Conservation (phyloP, 352 stramenopile genomes). For the Globisporangium recalcitrans region DNA sequence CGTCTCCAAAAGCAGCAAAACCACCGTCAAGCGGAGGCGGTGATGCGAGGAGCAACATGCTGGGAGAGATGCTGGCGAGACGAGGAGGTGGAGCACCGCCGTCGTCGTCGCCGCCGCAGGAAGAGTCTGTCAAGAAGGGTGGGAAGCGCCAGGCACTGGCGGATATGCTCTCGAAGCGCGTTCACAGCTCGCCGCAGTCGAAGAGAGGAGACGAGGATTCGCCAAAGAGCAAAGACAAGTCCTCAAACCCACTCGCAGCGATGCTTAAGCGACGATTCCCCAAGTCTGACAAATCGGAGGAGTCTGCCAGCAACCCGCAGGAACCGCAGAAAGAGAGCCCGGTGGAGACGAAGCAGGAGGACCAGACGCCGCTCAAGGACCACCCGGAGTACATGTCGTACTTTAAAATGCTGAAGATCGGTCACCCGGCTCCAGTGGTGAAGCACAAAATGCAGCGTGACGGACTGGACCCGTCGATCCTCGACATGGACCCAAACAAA, state of each 20-base stretch:
- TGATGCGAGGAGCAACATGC: slow-evolving; percentile 22
- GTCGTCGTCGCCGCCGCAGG: not conserved
- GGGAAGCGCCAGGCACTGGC: slow-evolving; percentile 21
- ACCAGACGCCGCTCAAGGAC: slow-evolving; percentile 47
- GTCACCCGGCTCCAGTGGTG: slow-evolving; percentile 52
- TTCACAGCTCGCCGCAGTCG: slow-evolving; percentile 5
- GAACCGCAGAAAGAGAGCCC: slow-evolving; percentile 9
- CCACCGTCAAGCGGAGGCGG: slow-evolving; percentile 12
- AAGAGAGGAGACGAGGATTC: not conserved
- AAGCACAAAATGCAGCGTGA: slow-evolving; percentile 78
- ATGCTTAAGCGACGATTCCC: slow-evolving; percentile 11
- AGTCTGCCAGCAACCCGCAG: not conserved
- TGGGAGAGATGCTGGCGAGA: slow-evolving; percentile 35
- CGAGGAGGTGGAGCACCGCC: slow-evolving; percentile 4
- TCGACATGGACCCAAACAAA: slow-evolving; percentile 64
- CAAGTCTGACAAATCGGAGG: not conserved
- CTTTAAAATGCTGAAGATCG: slow-evolving; percentile 83
- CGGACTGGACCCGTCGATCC: slow-evolving; percentile 46
- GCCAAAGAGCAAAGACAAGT: slow-evolving; percentile 4
- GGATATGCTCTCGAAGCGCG: slow-evolving; percentile 41
- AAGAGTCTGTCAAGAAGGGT: slow-evolving; percentile 15
- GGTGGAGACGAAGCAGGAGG: slow-evolving; percentile 15
- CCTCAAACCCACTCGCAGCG: slow-evolving; percentile 12
- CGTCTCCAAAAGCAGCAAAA: slow-evolving; percentile 10
- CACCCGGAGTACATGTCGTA: slow-evolving; percentile 68